phyloP scores from a whole-genome alignment of 257 asterid genomes.

The Catharanthus roseus region DNA sequence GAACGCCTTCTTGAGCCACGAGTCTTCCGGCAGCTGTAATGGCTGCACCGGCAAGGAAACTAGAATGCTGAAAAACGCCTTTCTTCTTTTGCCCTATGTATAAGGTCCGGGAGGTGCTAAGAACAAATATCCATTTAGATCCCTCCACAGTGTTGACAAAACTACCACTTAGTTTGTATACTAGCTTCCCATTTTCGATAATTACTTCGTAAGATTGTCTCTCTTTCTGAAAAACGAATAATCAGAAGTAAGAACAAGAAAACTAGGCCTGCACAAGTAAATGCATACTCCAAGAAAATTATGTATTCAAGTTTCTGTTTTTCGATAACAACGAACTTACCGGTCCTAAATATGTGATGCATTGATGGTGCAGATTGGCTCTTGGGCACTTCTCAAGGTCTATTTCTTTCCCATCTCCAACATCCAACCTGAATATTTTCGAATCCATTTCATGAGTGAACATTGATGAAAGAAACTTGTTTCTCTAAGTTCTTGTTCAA shows the following conservation, averaged over 20 bases:
- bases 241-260: conserved; percentile 16
- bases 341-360: conserved; percentile 88
- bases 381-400: conserved; percentile 81
- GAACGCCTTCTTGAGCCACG: conserved; percentile 67
- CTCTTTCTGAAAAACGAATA: conserved; percentile 50
- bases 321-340: conserved; percentile 39
- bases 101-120: conserved; percentile 69
- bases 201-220: conserved; percentile 72
- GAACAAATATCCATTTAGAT: conserved; percentile 91
- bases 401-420: conserved; percentile 89
- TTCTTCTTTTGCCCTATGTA: conserved; percentile 79
- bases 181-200: conserved; percentile 60
- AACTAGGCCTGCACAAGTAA: not conserved
- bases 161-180: conserved; percentile 53
- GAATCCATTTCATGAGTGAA: not conserved
- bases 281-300: not conserved
- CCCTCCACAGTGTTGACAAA: conserved; percentile 63
- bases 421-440: conserved; percentile 63
- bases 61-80: conserved; percentile 86
- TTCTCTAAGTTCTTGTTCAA: not conserved
- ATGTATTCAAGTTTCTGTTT: not conserved
- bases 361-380: conserved; percentile 57
- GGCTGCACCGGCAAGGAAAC: conserved; percentile 91
- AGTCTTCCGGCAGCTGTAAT: conserved; percentile 93
- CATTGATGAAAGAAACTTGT: not conserved